A percentile compares a stretch with the other conserved stretches of the same genome.
Evolutionary conservation across 2,329 filamentous ascomycete species (phyloP).

Genomic region (Exophiala aquamarina): DNA sequence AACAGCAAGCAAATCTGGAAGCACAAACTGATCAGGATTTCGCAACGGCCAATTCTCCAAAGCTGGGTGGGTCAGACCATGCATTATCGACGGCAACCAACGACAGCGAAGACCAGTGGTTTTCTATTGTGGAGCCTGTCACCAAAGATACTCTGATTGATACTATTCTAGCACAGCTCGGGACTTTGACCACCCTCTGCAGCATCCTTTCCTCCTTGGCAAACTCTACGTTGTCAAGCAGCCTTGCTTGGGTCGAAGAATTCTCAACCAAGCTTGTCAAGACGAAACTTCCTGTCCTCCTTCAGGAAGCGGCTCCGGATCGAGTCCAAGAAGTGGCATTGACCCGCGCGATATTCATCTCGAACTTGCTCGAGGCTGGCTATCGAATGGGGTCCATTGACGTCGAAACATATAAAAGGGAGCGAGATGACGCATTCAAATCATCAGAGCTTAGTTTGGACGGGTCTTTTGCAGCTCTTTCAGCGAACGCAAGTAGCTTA

Average conservation of each 20-base stretch:
- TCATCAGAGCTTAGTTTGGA: constrained; percentile 39
- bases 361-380: constrained; percentile 56
- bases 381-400: constrained; percentile 54
- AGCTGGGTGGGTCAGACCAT: not conserved
- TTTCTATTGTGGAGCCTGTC: constrained; percentile 65
- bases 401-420: constrained; percentile 52
- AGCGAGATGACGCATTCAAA: constrained; percentile 43
- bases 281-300: constrained; percentile 55
- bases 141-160: constrained; percentile 66
- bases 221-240: constrained; percentile 39
- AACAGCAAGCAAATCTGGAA: constrained; percentile 32
- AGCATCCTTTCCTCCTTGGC: constrained; percentile 41
- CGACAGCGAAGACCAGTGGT: constrained; percentile 51
- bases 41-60: constrained; percentile 20
- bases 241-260: constrained; percentile 59
- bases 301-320: constrained; percentile 40
- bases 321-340: constrained; percentile 54
- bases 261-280: constrained; percentile 54
- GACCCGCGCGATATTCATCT: constrained; percentile 57
- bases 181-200: constrained; percentile 53
- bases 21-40: constrained; percentile 7
- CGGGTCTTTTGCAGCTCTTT: constrained; percentile 49
- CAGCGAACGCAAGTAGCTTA: constrained; percentile 58
- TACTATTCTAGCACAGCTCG: constrained; percentile 65
- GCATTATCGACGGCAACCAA: not conserved